Percentiles rank a stretch among this genome's conserved stretches.
phyloP scores from a whole-genome alignment of 2,329 filamentous ascomycete species.

The Sodiomyces alkalinus region DNA sequence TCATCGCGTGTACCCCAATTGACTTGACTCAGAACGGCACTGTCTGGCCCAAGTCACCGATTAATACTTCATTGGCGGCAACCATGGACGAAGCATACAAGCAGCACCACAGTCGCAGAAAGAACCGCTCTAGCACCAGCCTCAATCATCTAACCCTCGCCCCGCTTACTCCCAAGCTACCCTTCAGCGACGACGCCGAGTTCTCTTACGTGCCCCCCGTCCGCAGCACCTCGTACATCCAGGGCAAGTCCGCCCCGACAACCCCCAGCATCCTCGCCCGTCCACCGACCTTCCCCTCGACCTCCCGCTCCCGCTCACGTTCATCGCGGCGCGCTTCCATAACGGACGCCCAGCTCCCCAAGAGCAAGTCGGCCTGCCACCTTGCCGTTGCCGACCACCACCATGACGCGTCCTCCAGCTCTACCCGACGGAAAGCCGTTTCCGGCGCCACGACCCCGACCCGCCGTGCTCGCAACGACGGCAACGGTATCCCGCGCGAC shows the following conservation, averaged over 20 bases:
- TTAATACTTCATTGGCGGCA: too few relatives aligned
- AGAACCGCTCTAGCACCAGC: conserved; percentile 42
- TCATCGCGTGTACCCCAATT: too few relatives aligned
- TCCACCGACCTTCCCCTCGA: conserved; percentile 38
- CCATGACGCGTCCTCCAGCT: conserved; percentile 8
- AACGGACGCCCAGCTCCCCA: conserved; percentile 25
- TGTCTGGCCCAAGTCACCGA: conserved; percentile 4
- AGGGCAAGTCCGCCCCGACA: conserved; percentile 46
- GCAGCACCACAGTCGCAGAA: conserved; percentile 39
- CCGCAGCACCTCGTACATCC: conserved; percentile 37
- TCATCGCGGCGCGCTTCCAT: conserved; percentile 27
- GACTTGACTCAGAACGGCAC: too few relatives aligned
- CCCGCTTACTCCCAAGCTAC: conserved; percentile 47
- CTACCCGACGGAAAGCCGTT: conserved; percentile 9
- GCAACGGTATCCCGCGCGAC: conserved; percentile 14
- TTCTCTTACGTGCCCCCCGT: conserved; percentile 19
- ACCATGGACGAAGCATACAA: conserved; percentile 46
- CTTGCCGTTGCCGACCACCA: conserved; percentile 18
- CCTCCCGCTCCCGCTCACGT: conserved; percentile 29
- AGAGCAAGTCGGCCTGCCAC: conserved; percentile 50
- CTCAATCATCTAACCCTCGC: conserved; percentile 46
- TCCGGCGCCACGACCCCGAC: conserved; percentile 17
- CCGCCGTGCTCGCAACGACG: conserved; percentile 5
- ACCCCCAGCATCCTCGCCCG: conserved; percentile 48
- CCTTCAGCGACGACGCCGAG: conserved; percentile 34